Evolutionary conservation across 345 rosid genomes (phyloP), one percentile per base, ranked within the genome.

Genomic region (Conringia planisiliqua): DNA sequence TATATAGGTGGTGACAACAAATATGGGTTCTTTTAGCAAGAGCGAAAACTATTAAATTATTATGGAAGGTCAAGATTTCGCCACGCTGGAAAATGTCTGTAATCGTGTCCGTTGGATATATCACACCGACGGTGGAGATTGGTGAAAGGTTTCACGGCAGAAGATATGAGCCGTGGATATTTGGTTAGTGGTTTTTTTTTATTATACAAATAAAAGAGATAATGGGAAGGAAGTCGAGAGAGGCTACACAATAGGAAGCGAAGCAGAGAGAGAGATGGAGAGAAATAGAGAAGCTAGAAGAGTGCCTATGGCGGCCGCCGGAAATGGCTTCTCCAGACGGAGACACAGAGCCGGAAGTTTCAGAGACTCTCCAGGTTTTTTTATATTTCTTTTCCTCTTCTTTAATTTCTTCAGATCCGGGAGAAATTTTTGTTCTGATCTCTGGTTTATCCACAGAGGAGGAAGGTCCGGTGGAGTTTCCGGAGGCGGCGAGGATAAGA

Each of bases 271-370:
- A 30, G 79, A 62, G 76, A 78, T 96, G 99, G 99, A 96, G 77
- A 85, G 98, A 81, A 88, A 76, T 81, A 85, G 99, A 82, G 99
- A 96, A 76, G 87, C 88, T 63, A 87, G 96, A 70, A 83, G 99
- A 84, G 87, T 84, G 14, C 80, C 82, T 39, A 82, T 85, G 85
- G 85, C 89, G 39, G 81, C 89, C 14, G 83, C 89, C 30, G 82
- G 89, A 10, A 89, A 88, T 82, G 96, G 95, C 54, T 78, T 86
- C 62, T 57, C 97, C 6, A 79, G 98, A 56, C 84, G 99, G 62
- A 64, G 99, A 48, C 96, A 90, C 68, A 80, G 99, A 59, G 84
- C 87, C 73, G 80, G 80, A 64, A 82, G 88, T 72, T 86, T 86
- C 55, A 87, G 97, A 77, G 99, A 92, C 63, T 90, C 99, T 10